Base-by-base conservation (phyloP, 2,329 filamentous ascomycete genomes). In the Geosmithia flava region DNA sequence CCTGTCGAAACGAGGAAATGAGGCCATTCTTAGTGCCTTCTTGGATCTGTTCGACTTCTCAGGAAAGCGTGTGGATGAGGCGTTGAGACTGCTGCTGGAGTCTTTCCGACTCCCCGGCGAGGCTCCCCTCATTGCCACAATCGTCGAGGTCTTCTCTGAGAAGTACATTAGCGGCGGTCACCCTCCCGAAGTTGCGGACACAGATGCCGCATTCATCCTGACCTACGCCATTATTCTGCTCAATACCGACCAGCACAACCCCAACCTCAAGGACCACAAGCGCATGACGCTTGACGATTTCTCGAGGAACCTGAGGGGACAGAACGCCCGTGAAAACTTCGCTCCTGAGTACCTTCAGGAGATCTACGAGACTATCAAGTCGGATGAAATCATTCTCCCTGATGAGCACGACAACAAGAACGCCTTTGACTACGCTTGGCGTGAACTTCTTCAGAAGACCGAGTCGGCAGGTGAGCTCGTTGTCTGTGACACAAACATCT, bases 171-270 rank as follows among this genome's bases (percentile, higher is more conserved):
- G 76, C 8, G 80, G 78, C 50, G 79, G 77, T 6, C 75, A 80
- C 23, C 83, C 86, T 1, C 78, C 85, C 48, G 85, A 82, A 20
- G 81, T 97, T 53, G 85, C 82, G 7, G 83, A 95, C 58, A 85
- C 87, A 56, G 93, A 98, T 62, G 81, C 89, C 7, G 82, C 93
- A 20, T 98, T 87, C 58, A 81, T 98, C 45, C 71, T 98, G 47
- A 91, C 87, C 0, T 98, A 98, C 61, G 93, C 90, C 39, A 94
- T 96, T 58, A 95, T 98, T 63, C 89, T 98, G 80, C 71, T 98
- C 49, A 98, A 98, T 60, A 96, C 91, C 1, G 93, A 98, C 60
- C 85, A 94, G 58, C 93, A 97, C 64, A 98, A 95, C 59, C 90
- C 89, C 0, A 97, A 96, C 56, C 66, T 97, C 52, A 89, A 80